A percentile compares a stretch with the other conserved stretches of the same genome.
These are phyloP conservation scores for Anacardium occidentale DNA, from an alignment of 345 rosid genomes.

Conservation along the genomic window DNA sequence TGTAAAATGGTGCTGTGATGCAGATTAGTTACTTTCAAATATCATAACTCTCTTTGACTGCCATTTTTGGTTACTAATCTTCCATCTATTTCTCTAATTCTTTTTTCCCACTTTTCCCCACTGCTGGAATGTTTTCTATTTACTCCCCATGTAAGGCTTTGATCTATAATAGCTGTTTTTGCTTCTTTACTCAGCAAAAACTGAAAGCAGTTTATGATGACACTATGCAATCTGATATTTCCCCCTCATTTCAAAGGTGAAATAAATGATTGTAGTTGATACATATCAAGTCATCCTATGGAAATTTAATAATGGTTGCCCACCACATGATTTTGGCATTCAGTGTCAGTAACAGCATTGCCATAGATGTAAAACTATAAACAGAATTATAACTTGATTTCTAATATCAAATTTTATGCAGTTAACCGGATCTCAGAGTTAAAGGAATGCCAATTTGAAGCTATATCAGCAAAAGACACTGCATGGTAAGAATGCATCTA, in stretches of 20 bases:
- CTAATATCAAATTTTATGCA: conserved; percentile 22
- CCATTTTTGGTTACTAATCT: not conserved
- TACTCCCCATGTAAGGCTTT: not conserved
- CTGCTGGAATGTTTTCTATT: not conserved
- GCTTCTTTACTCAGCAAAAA: not conserved
- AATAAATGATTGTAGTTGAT: not conserved
- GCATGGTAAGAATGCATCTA: conserved; percentile 62
- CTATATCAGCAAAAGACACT: conserved; percentile 60
- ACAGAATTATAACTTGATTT: conserved; percentile 9
- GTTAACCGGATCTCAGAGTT: conserved; percentile 42
- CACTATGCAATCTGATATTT: not conserved
- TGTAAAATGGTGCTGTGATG: too few species aligned
- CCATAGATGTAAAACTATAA: not conserved
- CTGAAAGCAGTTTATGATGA: not conserved
- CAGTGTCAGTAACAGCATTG: not conserved
- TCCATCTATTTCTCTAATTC: not conserved
- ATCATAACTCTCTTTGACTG: not conserved
- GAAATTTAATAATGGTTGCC: not conserved
- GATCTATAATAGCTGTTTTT: not conserved
- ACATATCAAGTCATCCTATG: not conserved
- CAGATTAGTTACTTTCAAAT: not conserved
- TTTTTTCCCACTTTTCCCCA: not conserved
- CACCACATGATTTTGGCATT: not conserved
- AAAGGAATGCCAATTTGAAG: conserved; percentile 71
- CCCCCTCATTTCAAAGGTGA: not conserved